These are phyloP conservation scores for Kwoniella bestiolae DNA, from an alignment of 768 basidiomycete species.

Conservation along the genomic window DNA sequence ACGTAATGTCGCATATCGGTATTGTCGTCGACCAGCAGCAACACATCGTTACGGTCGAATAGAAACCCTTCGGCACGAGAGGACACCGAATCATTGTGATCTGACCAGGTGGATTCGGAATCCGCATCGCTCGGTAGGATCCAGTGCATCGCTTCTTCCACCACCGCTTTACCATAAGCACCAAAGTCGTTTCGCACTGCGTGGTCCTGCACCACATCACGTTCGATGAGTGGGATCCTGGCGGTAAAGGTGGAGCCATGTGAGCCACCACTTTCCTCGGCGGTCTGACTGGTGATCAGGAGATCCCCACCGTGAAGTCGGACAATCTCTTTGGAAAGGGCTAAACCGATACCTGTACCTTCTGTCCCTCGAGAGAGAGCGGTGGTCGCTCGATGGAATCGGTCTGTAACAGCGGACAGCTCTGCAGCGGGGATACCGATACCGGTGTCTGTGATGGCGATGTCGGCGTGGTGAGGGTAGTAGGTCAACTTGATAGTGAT, in stretches of 20 bases:
- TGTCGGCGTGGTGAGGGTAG: slow-evolving; percentile 29
- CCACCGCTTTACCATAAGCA: slow-evolving; percentile 51
- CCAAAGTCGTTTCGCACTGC: slow-evolving; percentile 3
- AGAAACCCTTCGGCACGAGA: slow-evolving; percentile 45
- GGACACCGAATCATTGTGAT: slow-evolving; percentile 7
- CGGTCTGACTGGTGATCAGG: slow-evolving; percentile 42
- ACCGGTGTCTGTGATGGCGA: slow-evolving; percentile 57
- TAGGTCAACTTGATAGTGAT: slow-evolving; percentile 34
- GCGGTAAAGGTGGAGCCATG: slow-evolving; percentile 33
- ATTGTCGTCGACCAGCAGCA: slow-evolving; percentile 54
- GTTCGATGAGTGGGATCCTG: slow-evolving; percentile 30
- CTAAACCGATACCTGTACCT: slow-evolving; percentile 57
- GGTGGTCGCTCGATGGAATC: slow-evolving; percentile 55
- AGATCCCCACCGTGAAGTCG: slow-evolving; percentile 56
- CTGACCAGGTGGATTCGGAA: slow-evolving; percentile 31
- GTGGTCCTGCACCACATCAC: not conserved
- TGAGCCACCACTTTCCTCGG: slow-evolving; percentile 36
- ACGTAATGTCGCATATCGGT: slow-evolving; percentile 53
- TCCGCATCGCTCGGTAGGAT: slow-evolving; percentile 20
- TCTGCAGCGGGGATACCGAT: slow-evolving; percentile 55
- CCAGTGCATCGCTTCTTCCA: slow-evolving; percentile 57
- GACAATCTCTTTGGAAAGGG: slow-evolving; percentile 53
- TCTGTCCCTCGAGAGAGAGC: slow-evolving; percentile 46
- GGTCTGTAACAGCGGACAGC: slow-evolving; percentile 49
- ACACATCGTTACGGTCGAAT: slow-evolving; percentile 44